Evolutionary conservation across 2,329 filamentous ascomycete genomes (phyloP), one percentile per base, ranked within the genome.

Genomic region (Alternaria hordeiaustralica): DNA sequence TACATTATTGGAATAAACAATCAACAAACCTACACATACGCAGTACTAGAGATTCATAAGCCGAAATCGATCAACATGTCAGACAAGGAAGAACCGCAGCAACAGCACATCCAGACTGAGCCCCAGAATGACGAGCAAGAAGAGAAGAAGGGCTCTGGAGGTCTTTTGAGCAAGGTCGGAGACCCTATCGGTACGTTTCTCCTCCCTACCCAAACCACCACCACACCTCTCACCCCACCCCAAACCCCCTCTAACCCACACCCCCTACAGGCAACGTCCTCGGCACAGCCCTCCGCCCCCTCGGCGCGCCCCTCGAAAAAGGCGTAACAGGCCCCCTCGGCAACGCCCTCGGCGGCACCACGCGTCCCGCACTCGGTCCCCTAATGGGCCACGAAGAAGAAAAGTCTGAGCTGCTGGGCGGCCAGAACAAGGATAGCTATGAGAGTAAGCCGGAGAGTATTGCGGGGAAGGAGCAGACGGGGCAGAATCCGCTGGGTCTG

Each of bases 401-500:
- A 69, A 69, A 70, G 23, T 71, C 68, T 13, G 79, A 81, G 66
- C 33, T 79, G 20, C 30, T 82, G 18, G 80, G 80, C 45, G 79
- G 80, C 2, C 70, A 80, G 44, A 82, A 82, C 67, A 78, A 77
- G 58, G 79, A 82, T 66, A 76, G 71, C 46, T 81, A 80, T 61
- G 70, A 68, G 58, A 67, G 66, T 26, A 76, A 72, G 60, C 75
- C 75, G 18, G 78, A 81, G 62, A 78, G 70, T 47, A 75, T 82
- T 69, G 79, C 71, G 1, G 79, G 79, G 0, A 79, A 78, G 70
- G 73, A 80, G 63, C 79, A 80, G 75, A 79, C 77, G 49, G 79
- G 77, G 20, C 49, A 77, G 15, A 82, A 82, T 69, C 79, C 79
- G 15, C 45, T 82, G 68, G 80, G 80, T 0, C 55, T 82, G 75